Base-by-base conservation (phyloP, 2,329 filamentous ascomycete genomes). In the Tolypocladium ovalisporum region DNA sequence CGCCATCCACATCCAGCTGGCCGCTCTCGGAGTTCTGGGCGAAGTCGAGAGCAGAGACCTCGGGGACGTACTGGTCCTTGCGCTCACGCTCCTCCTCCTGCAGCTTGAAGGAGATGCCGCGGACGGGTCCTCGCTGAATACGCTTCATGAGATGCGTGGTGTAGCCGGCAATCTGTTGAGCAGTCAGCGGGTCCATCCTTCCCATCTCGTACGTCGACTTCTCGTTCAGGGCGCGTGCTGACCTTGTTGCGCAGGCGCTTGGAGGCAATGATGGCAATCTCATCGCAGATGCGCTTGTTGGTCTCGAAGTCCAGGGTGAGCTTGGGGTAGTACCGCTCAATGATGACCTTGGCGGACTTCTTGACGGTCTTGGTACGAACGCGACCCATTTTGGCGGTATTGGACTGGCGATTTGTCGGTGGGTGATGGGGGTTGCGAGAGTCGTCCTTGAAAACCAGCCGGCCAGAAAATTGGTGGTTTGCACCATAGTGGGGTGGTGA, bases 41-140 rank as follows among this genome's bases (percentile, higher is more conserved):
- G 83, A 97, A 96, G 85, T 99, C 94, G 75, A 99, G 89, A 74
- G 94, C 94, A 61, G 95, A 99, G 70, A 99, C 84, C 82, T 99
- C 94, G 73, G 94, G 94, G 66, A 99, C 94, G 83, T 97, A 99
- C 84, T 99, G 94, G 84, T 99, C 94, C 89, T 99, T 99, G 77
- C 94, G 89, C 83, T 99, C 94, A 85, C 94, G 90, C 88, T 99
- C 94, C 84, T 99, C 94, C 84, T 99, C 94, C 83, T 99, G 94
- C 62, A 99, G 90, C 87, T 99, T 99, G 92, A 99, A 99, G 79
- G 95, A 99, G 81, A 99, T 99, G 84, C 94, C 94, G 72, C 94
- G 95, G 79, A 99, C 94, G 66, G 94, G 94, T 66, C 94, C 94
- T 77, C 94, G 91, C 85, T 97, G 94, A 71, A 99, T 99, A 80